Base-by-base conservation (phyloP, 805 yeast species). In the Teunomyces barrocoloradensis region DNA sequence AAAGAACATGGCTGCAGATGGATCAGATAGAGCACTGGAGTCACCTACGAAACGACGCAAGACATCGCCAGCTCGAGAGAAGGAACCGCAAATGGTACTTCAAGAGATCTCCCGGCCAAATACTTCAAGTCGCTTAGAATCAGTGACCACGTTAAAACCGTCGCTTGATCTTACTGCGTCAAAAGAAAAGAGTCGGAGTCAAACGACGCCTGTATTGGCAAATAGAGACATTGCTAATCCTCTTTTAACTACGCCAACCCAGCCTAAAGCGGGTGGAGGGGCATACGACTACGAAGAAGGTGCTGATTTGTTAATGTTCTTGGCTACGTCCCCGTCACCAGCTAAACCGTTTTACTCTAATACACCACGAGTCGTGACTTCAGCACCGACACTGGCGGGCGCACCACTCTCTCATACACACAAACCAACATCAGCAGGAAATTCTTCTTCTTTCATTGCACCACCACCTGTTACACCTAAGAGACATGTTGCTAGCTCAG, bases 241-340 rank as follows among this genome's bases (percentile, higher is more conserved):
- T 9, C 44, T 53, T 11, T 47, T 53, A 15, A 62, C 61, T 37
- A 73, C 77, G 0, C 77, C 78, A 3, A 70, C 74, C 2, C 73
- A 68, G 49, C 52, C 52, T 4, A 36, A 27, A 36, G 44, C 40
- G 38, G 40, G 34, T 25, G 44, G 56, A 17, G 61, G 57, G 25
- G 53, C 55, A 40, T 63, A 60, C 47, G 64, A 68, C 42, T 75
- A 73, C 52, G 67, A 67, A 29, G 94, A 87, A 64, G 96, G 95
- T 11, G 96, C 95, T 1, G 92, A 85, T 61, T 68, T 89, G 51
- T 74, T 89, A 51, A 78, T 89, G 80, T 89, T 80, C 64, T 71
- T 89, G 55, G 95, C 96, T 2, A 85, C 91, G 5, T 86, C 94
- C 6, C 96, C 96, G 1, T 80, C 87, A 0, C 87, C 87, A 1